Base-by-base conservation (phyloP, 345 rosid species). In the Ceriops decandra region DNA sequence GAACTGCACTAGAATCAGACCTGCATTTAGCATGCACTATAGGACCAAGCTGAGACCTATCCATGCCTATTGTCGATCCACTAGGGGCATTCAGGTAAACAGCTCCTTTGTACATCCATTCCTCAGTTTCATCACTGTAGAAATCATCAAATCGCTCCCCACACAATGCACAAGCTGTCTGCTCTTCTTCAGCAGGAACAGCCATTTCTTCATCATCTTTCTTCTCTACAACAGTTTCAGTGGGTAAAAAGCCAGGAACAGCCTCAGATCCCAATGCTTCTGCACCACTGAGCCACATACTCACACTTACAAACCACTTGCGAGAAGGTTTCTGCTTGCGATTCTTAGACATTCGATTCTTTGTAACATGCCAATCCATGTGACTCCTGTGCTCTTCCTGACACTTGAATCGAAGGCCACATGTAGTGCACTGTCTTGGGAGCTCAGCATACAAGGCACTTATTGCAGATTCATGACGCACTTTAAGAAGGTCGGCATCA, bases 341-440 rank as follows among this genome's bases (percentile, higher is more conserved):
- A 70, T 79, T 95, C 86, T 87, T 95, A 36, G 97, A 88, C 96
- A 80, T 90, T 63, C 99, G 87, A 77, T 95, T 95, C 84, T 78
- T 95, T 4, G 99, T 95, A 74, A 95, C 99, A 84, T 95, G 98
- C 99, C 99, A 95, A 82, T 95, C 99, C 99, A 95, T 95, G 77
- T 95, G 99, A 72, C 81, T 85, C 66, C 99, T 90, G 74, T 95
- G 99, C 70, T 90, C 96, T 74, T 92, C 98, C 82, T 95, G 99
- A 73, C 79, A 80, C 82, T 85, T 90, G 69, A 95, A 95, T 24
- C 99, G 90, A 63, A 87, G 84, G 78, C 99, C 99, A 76, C 99
- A 95, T 35, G 98, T 87, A 47, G 92, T 88, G 79, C 99, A 95
- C 79, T 95, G 98, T 77, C 99, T 88, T 36, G 98, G 97, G 64